A percentile compares a stretch with the other conserved stretches of the same genome.
phyloP scores from a whole-genome alignment of 805 yeast genomes.

The Yamadazyma paraphyllophila region DNA sequence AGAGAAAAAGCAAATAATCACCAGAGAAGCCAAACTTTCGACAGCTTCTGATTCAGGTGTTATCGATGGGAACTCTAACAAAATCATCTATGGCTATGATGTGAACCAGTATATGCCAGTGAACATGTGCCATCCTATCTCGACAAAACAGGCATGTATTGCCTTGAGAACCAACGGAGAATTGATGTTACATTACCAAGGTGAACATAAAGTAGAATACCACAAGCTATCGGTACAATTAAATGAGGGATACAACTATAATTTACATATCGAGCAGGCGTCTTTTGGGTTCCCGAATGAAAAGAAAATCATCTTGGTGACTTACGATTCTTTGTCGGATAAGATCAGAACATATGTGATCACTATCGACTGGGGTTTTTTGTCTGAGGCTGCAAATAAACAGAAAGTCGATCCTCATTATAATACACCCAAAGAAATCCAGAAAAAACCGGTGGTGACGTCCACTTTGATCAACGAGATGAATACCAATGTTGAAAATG shows the following conservation, averaged over 20 bases:
- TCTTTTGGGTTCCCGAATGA: constrained; percentile 54
- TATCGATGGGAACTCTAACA: constrained; percentile 11
- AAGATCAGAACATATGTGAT: constrained; percentile 43
- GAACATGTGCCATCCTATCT: constrained; percentile 67
- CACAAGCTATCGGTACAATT: constrained; percentile 33
- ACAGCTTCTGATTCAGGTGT: constrained; percentile 7
- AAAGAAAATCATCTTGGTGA: constrained; percentile 44
- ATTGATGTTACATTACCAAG: constrained; percentile 60
- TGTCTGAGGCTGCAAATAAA: constrained; percentile 45
- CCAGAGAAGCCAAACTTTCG: constrained; percentile 53
- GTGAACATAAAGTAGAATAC: constrained; percentile 60
- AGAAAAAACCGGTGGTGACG: constrained; percentile 38
- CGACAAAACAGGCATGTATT: constrained; percentile 68
- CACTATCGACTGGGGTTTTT: constrained; percentile 55
- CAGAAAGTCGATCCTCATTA: constrained; percentile 48
- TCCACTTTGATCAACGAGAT: constrained; percentile 12
- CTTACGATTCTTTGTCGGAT: constrained; percentile 34
- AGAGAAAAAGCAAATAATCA: constrained; percentile 64
- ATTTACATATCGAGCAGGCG: constrained; percentile 23
- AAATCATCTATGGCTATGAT: constrained; percentile 46
- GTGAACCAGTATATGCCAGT: constrained; percentile 57
- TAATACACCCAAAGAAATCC: constrained; percentile 47
- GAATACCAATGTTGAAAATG: constrained; percentile 11
- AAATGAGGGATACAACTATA: constrained; percentile 19
- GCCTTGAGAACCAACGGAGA: constrained; percentile 64